These are phyloP conservation scores for Oryza longistaminata DNA, from an alignment of 176 grass and related monocot species.

Conservation along the genomic window DNA sequence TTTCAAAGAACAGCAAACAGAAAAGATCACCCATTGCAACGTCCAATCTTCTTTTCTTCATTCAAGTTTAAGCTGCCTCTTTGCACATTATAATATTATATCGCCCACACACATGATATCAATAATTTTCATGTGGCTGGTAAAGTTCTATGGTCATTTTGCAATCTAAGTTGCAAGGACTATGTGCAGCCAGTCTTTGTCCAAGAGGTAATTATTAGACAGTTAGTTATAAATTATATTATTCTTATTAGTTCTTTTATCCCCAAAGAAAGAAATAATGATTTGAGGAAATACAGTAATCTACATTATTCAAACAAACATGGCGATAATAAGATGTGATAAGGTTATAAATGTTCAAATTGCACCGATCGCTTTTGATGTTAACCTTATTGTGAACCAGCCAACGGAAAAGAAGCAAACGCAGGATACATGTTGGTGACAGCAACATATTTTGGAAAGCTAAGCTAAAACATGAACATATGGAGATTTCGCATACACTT, in stretches of 20 bases:
- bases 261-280: background rate
- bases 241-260: background rate
- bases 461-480: background rate
- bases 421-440: background rate
- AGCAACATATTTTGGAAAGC: background rate
- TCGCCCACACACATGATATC: constrained; percentile 36
- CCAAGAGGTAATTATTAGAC: background rate
- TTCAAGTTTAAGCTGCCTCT: constrained; percentile 19
- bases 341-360: background rate
- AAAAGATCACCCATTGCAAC: constrained; percentile 23
- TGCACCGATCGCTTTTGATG: background rate
- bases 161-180: constrained; percentile 13
- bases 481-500: background rate
- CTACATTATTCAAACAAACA: background rate
- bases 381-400: background rate
- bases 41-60: constrained; percentile 7
- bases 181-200: background rate
- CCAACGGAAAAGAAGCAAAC: background rate
- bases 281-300: background rate
- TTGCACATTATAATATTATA: constrained; percentile 29
- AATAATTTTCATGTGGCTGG: background rate
- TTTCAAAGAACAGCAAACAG: constrained; percentile 40
- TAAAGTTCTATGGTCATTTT: constrained; percentile 11
- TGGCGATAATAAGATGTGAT: background rate
- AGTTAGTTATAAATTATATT: background rate